phyloP scores from a whole-genome alignment of 257 asterid genomes.

The Solanum virginianum region DNA sequence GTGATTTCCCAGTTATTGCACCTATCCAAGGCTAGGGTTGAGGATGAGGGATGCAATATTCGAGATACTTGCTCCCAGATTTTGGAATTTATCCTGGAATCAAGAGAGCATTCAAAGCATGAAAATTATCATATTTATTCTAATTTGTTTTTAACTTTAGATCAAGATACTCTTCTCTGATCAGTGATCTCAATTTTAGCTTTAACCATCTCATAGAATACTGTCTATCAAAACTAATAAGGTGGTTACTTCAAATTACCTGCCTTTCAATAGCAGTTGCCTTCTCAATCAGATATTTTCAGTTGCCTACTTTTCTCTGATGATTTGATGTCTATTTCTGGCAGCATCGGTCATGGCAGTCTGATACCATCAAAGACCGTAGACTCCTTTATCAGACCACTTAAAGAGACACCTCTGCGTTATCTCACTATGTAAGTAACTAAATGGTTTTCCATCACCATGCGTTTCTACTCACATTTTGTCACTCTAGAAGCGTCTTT shows the following conservation, averaged over 20 bases:
- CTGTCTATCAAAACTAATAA: not conserved
- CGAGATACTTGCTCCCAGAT: not conserved
- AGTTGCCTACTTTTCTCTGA: not conserved
- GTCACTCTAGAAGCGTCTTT: conserved; percentile 1
- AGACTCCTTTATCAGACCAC: conserved; percentile 17
- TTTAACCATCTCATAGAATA: not conserved
- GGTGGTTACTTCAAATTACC: not conserved
- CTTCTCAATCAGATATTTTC: not conserved
- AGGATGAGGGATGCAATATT: not conserved
- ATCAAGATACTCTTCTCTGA: not conserved
- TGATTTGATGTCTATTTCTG: conserved; percentile 2
- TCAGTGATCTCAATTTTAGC: not conserved
- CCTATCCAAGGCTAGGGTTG: not conserved
- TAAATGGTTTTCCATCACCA: not conserved
- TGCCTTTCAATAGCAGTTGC: not conserved
- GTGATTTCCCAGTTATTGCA: not conserved
- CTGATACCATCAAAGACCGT: conserved; percentile 25
- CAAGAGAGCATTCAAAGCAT: not conserved
- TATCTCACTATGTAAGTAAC: conserved; percentile 54
- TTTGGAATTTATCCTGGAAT: not conserved
- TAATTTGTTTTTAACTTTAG: not conserved
- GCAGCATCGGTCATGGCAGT: conserved; percentile 38
- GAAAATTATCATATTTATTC: not conserved
- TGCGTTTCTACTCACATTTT: conserved; percentile 2
- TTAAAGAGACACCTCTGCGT: conserved; percentile 23